Evolutionary conservation across 495 filamentous ascomycete species (phyloP).

Genomic region (Talaromyces wortmannii): DNA sequence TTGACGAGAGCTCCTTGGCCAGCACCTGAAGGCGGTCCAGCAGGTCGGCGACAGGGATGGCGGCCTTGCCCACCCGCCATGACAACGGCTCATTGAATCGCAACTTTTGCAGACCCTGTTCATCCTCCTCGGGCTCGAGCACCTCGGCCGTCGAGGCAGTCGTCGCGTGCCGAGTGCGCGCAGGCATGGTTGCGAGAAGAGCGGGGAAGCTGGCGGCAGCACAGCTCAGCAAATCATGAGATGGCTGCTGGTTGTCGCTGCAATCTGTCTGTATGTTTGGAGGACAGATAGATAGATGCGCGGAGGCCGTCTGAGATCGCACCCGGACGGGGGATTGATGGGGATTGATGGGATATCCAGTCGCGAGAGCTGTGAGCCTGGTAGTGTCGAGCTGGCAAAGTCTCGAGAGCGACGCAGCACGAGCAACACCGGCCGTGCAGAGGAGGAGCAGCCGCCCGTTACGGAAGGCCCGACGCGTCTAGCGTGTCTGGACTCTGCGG

Average conservation of each 20-base stretch:
- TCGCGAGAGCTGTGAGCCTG: too few relatives aligned
- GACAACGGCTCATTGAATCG: constrained; percentile 80
- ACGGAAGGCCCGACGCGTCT: constrained; percentile 5
- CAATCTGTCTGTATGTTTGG: too few relatives aligned
- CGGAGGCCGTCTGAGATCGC: too few relatives aligned
- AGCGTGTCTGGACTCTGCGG: constrained; percentile 1
- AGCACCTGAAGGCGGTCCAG: constrained; percentile 73
- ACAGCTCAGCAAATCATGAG: constrained; percentile 4
- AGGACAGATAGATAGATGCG: too few relatives aligned
- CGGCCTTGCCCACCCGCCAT: constrained; percentile 81
- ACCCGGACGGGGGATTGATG: too few relatives aligned
- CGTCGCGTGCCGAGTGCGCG: constrained; percentile 40
- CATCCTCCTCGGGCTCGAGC: constrained; percentile 21
- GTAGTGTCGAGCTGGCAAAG: neutral
- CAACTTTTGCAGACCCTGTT: constrained; percentile 28
- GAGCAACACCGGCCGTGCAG: neutral
- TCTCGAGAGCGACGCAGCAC: neutral
- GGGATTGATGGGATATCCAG: too few relatives aligned
- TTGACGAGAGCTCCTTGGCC: constrained; percentile 71
- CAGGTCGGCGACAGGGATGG: constrained; percentile 77
- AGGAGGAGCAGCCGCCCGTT: neutral
- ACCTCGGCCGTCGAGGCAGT: constrained; percentile 29
- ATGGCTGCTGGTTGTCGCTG: neutral
- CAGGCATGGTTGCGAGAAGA: constrained; percentile 31
- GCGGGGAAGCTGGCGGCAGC: constrained; percentile 4